phyloP scores from a whole-genome alignment of 257 asterid species.

The Solanum dulcamara region DNA sequence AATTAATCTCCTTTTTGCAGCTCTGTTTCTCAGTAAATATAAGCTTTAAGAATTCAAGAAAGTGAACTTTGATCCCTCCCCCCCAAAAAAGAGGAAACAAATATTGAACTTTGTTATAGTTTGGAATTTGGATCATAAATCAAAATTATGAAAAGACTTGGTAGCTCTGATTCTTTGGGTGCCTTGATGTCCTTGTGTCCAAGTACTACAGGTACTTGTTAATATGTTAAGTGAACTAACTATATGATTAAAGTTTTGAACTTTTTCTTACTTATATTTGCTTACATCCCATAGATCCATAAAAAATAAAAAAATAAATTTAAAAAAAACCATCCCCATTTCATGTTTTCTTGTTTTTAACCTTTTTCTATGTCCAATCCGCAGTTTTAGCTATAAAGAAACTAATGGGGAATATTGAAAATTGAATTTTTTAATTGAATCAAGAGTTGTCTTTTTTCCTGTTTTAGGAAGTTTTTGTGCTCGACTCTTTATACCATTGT shows the following conservation, averaged over 20 bases:
- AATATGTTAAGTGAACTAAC: not conserved
- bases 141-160: slow-evolving; percentile 61
- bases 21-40: not conserved
- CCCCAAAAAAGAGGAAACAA: slow-evolving; percentile 7
- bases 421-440: not conserved
- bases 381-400: not conserved
- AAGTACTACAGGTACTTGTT: slow-evolving; percentile 60
- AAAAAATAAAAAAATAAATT: not conserved
- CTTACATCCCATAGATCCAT: slow-evolving; percentile 8
- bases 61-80: not conserved
- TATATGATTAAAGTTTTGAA: not conserved
- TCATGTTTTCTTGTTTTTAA: slow-evolving; percentile 35
- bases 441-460: not conserved
- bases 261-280: not conserved
- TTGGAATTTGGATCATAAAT: slow-evolving; percentile 2
- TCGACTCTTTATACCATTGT: not conserved
- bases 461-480: slow-evolving; percentile 18
- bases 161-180: slow-evolving; percentile 72
- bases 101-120: not conserved
- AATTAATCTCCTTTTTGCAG: not conserved
- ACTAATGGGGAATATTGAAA: not conserved
- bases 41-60: not conserved
- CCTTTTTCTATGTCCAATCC: slow-evolving; percentile 3
- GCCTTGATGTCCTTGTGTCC: slow-evolving; percentile 88
- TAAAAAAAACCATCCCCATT: not conserved